These are phyloP conservation scores for Cokeromyces recurvatus DNA, from an alignment of 371 early-diverging fungal species.

Conservation along the genomic window DNA sequence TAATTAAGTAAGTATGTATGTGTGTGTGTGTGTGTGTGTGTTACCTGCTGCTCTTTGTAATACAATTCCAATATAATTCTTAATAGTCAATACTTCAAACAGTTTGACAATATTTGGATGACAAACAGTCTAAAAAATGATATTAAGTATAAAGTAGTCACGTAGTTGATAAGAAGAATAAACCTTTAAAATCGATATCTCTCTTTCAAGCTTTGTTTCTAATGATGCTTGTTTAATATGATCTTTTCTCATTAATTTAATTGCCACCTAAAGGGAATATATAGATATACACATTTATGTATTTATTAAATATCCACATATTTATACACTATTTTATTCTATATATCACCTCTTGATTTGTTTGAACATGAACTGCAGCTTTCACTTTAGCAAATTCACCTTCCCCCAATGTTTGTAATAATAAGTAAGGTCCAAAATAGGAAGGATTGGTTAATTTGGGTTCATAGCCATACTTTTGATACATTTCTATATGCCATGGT, in stretches of 20 bases:
- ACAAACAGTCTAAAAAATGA: slow-evolving; percentile 17
- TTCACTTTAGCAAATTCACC: slow-evolving; percentile 98
- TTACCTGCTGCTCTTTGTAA: slow-evolving; percentile 63
- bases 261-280: slow-evolving; percentile 75
- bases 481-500: slow-evolving; percentile 14
- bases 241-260: slow-evolving; percentile 77
- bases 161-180: too few species aligned
- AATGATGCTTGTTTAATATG: slow-evolving; percentile 70
- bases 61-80: slow-evolving; percentile 59
- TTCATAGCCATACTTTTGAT: slow-evolving; percentile 17
- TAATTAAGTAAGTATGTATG: neutral
- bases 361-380: slow-evolving; percentile 82
- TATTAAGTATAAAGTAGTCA: too few species aligned
- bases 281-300: too few species aligned
- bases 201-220: slow-evolving; percentile 74
- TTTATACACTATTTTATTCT: too few species aligned
- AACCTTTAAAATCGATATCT: slow-evolving; percentile 77
- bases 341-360: slow-evolving; percentile 81
- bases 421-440: slow-evolving; percentile 89
- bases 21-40: neutral
- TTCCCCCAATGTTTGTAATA: slow-evolving; percentile 92
- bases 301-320: too few species aligned
- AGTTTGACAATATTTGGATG: slow-evolving; percentile 66
- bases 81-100: slow-evolving; percentile 65
- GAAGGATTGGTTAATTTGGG: slow-evolving; percentile 44